These are phyloP conservation scores for Lactifluus rugatus DNA, from an alignment of 768 basidiomycete species.

Conservation along the genomic window DNA sequence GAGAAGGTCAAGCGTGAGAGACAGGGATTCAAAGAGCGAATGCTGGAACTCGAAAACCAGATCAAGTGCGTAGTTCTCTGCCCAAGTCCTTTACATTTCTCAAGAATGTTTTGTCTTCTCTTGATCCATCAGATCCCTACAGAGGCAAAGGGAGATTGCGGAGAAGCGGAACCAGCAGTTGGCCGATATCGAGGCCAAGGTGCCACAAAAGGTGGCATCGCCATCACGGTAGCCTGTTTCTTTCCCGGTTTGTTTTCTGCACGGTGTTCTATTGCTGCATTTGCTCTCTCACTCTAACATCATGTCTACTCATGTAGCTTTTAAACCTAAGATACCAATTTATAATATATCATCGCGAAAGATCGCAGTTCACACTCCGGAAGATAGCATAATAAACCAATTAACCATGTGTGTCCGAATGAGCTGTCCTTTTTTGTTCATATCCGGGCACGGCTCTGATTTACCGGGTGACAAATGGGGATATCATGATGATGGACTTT, in stretches of 20 bases:
- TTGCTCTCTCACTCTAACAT: background rate
- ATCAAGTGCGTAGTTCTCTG: constrained; percentile 43
- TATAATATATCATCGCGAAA: background rate
- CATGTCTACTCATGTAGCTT: constrained; percentile 11
- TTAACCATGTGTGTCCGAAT: no score
- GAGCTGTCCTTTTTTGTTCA: no score
- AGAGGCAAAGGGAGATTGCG: constrained; percentile 71
- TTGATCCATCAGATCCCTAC: constrained; percentile 44
- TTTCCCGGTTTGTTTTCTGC: background rate
- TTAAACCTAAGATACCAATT: constrained; percentile 6
- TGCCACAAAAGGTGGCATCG: constrained; percentile 8
- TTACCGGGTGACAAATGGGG: no score
- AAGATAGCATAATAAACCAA: no score
- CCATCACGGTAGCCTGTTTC: constrained; percentile 7
- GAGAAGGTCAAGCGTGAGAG: constrained; percentile 90
- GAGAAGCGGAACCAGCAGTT: constrained; percentile 60
- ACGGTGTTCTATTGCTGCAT: constrained; percentile 3
- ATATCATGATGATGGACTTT: no score
- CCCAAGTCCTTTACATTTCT: background rate
- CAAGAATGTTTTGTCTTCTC: background rate
- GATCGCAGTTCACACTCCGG: background rate
- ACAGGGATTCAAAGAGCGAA: constrained; percentile 86
- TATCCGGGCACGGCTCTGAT: no score
- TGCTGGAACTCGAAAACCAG: constrained; percentile 58
- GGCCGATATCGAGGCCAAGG: constrained; percentile 34